phyloP scores from a whole-genome alignment of 1,284 basidiomycete species.

The Athelia sp. region DNA sequence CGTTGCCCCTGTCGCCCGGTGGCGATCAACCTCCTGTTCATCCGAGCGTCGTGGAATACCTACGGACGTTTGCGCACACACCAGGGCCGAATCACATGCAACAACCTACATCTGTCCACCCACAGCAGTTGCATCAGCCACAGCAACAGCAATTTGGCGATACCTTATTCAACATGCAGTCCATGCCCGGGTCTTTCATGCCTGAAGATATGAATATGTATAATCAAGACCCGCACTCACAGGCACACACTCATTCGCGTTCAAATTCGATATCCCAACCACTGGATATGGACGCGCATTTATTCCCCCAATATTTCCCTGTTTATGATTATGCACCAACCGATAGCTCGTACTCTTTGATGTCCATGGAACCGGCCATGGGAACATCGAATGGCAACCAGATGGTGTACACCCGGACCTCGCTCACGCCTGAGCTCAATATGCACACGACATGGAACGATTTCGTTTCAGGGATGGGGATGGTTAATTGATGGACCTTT shows the following conservation, averaged over 20 bases:
- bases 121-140: constrained; percentile 7
- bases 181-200: constrained; percentile 17
- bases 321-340: constrained; percentile 65
- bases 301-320: constrained; percentile 68
- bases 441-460: constrained; percentile 58
- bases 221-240: constrained; percentile 14
- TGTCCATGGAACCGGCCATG: neutral
- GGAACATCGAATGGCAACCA: constrained; percentile 19
- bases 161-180: constrained; percentile 19
- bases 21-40: constrained; percentile 40
- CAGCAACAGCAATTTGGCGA: constrained; percentile 8
- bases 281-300: constrained; percentile 24
- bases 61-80: constrained; percentile 52
- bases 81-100: constrained; percentile 17
- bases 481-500: neutral
- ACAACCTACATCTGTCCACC: constrained; percentile 5
- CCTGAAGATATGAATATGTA: constrained; percentile 13
- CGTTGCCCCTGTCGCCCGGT: constrained; percentile 43
- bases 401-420: constrained; percentile 31
- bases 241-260: neutral
- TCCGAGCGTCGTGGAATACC: constrained; percentile 59
- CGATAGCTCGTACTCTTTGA: constrained; percentile 12
- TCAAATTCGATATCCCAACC: constrained; percentile 17
- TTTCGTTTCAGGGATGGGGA: constrained; percentile 34
- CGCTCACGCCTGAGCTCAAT: constrained; percentile 52